A percentile compares a stretch with the other conserved stretches of the same genome.
These are phyloP conservation scores for Naganishia vaughanmartiniae DNA, from an alignment of 768 basidiomycete genomes.

Conservation along the genomic window DNA sequence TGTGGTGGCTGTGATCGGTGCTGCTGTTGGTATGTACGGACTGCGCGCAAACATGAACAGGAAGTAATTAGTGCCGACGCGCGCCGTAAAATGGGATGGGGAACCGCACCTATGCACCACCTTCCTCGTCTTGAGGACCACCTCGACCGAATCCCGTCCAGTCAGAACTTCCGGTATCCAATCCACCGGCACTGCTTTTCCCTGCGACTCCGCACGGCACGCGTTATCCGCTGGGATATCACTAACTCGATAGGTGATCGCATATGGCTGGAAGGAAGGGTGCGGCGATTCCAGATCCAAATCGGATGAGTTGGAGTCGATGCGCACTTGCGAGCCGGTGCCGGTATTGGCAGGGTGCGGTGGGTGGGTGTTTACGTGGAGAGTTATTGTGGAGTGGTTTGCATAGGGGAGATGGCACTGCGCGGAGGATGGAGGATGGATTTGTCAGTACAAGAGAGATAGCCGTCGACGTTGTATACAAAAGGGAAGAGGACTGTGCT, in stretches of 20 bases:
- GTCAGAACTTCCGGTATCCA: not conserved
- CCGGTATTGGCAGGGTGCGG: not conserved
- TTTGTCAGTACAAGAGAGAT: not conserved
- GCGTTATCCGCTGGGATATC: not conserved
- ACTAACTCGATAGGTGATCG: slow-evolving; percentile 5
- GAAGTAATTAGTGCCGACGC: not conserved
- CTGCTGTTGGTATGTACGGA: not conserved
- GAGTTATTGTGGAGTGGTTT: not conserved
- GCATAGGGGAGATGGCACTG: slow-evolving; percentile 16
- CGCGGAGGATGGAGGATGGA: not conserved
- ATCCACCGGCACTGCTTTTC: not conserved
- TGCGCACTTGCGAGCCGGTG: not conserved
- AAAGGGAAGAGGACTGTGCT: no score
- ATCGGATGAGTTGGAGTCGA: no score
- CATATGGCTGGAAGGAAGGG: slow-evolving; percentile 12
- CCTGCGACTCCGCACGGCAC: not conserved
- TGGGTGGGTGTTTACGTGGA: slow-evolving; percentile 16
- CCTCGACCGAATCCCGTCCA: not conserved
- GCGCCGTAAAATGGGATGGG: not conserved
- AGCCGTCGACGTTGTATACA: no score
- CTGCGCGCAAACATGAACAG: not conserved
- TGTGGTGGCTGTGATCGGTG: not conserved
- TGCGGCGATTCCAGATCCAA: slow-evolving; percentile 4
- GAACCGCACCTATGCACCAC: not conserved
- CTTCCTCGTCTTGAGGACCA: slow-evolving; percentile 1